Base-by-base conservation (phyloP, 1,284 basidiomycete genomes). In the Sporisorium graminicola region DNA sequence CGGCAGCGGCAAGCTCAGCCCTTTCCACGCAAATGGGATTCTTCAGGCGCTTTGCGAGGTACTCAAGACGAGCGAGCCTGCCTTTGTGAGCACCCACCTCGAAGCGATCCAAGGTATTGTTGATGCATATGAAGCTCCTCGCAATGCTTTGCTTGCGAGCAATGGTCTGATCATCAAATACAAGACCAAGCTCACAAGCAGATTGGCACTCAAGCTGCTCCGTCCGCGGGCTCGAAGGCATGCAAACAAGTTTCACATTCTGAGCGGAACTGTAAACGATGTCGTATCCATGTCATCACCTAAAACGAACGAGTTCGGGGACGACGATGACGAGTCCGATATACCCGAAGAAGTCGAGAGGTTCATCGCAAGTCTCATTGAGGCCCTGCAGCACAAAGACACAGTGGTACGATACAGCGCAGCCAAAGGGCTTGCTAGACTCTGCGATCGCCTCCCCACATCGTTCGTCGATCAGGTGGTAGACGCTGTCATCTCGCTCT, bases 351-450 rank as follows among this genome's bases (percentile, higher is more conserved):
- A 92, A 58, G 89, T 94, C 5, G 96, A 99, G 82, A 86, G 86
- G 0, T 88, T 91, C 35, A 87, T 98, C 16, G 91, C 93, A 68
- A 89, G 91, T 40, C 87, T 98, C 2, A 91, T 98, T 82, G 88
- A 88, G 31, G 88, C 89, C 13, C 86, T 98, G 22, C 91, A 94
- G 80, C 94, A 98, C 86, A 93, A 97, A 94, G 95, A 98, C 83
- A 98, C 97, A 0, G 88, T 95, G 31, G 94, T 99, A 22, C 92
- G 97, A 51, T 99, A 94, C 90, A 95, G 95, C 12, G 90, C 94
- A 2, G 94, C 97, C 6, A 99, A 99, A 86, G 94, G 94, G 27
- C 87, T 98, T 13, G 93, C 95, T 6, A 91, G 95, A 8, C 89
- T 99, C 44, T 90, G 93, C 1, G 91, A 92, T 70, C 89, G 92